Evolutionary conservation across 306 rosid species (phyloP), one percentile per base, ranked within the genome.

Genomic region (Casuarina cunninghamiana): DNA sequence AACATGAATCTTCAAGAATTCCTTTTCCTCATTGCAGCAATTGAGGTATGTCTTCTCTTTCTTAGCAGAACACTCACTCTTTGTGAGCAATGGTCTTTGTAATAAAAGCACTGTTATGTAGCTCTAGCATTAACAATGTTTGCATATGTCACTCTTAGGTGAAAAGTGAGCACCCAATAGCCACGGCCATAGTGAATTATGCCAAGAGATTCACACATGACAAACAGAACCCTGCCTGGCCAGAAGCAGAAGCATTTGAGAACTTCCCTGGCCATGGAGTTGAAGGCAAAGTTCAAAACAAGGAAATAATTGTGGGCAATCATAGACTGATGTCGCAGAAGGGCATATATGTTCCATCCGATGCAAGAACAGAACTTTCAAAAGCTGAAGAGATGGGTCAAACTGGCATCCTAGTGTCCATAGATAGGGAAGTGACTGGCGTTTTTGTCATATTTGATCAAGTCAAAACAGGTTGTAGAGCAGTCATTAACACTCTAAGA

Each of bases 261-360:
- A 84, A 96, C 75, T 26, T 92, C 71, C 73, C 93, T 6, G 97
- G 97, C 19, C 92, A 87, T 26, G 97, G 96, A 83, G 96, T 90
- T 32, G 89, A 84, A 75, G 96, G 91, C 35, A 60, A 53, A 19
- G 88, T 90, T 48, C 83, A 61, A 43, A 81, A 84, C 82, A 86
- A 78, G 84, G 82, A 88, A 77, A 79, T 90, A 65, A 77, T 90
- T 48, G 83, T 90, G 53, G 97, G 97, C 17, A 92, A 92, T 85
- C 81, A 90, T 83, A 92, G 88, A 77, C 35, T 92, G 72, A 92
- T 92, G 92, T 1, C 73, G 63, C 89, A 89, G 17, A 63, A 82
- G 48, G 62, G 77, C 79, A 77, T 90, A 63, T 71, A n/a, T 13
- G 75, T 92, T 75, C 83, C 90, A 41, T 37, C 35, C 17, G 90